Evolutionary conservation across 495 filamentous ascomycete genomes (phyloP).

Genomic region (Schizothecium vesticola): DNA sequence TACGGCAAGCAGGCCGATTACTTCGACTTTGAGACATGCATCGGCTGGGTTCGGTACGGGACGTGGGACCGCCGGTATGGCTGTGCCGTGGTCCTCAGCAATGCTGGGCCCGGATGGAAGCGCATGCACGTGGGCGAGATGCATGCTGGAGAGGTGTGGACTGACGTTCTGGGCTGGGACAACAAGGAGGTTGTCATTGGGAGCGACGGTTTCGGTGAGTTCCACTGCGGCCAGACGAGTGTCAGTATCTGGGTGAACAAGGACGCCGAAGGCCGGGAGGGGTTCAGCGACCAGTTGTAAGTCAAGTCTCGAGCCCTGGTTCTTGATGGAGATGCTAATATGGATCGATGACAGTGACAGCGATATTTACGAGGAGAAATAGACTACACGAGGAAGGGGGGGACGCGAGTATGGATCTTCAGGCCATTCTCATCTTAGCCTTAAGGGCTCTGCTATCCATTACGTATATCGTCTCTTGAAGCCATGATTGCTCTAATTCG

Average conservation of each 20-base stretch:
- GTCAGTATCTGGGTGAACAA: conserved; percentile 59
- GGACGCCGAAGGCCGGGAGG: conserved; percentile 47
- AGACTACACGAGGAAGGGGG: neutral
- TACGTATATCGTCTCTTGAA: neutral
- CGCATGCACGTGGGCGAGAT: conserved; percentile 57
- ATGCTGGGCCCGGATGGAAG: conserved; percentile 45
- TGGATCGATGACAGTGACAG: neutral
- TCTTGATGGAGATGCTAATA: neutral
- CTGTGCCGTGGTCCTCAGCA: conserved; percentile 57
- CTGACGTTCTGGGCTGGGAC: conserved; percentile 51
- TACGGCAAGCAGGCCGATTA: conserved; percentile 66
- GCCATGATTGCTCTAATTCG: neutral
- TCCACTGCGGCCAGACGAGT: conserved; percentile 48
- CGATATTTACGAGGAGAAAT: neutral
- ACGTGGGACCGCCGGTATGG: conserved; percentile 47
- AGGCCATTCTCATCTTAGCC: neutral
- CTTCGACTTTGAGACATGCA: conserved; percentile 59
- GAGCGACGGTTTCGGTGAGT: conserved; percentile 50
- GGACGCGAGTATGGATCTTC: neutral
- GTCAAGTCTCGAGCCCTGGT: conserved; percentile 3
- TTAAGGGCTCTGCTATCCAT: neutral
- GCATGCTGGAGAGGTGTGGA: conserved; percentile 54
- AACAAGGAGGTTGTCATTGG: conserved; percentile 45
- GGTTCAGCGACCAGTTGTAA: conserved; percentile 39
- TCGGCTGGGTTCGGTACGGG: conserved; percentile 65